Evolutionary conservation across 495 filamentous ascomycete species (phyloP).

Genomic region (Collariella sp.): DNA sequence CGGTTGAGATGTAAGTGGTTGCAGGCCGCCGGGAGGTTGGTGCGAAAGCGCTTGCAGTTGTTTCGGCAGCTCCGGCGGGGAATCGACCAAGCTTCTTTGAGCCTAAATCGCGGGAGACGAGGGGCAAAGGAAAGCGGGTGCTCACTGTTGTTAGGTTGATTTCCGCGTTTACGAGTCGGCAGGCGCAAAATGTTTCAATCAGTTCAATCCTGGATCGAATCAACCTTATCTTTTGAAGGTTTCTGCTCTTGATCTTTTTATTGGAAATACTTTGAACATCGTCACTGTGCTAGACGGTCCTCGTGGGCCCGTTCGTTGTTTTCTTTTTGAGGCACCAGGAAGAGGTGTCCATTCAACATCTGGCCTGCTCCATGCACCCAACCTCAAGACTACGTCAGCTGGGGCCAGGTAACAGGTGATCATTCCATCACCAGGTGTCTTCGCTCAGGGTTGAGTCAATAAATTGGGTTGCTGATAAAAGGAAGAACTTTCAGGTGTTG

Average conservation of each 20-base stretch:
- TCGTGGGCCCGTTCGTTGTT: too few relatives aligned
- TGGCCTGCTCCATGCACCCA: too few relatives aligned
- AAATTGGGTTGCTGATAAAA: too few relatives aligned
- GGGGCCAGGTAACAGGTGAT: neutral
- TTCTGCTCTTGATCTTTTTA: neutral
- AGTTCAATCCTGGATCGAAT: conserved; percentile 25
- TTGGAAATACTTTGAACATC: too few relatives aligned
- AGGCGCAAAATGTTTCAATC: neutral
- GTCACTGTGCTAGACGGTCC: too few relatives aligned
- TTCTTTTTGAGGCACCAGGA: too few relatives aligned
- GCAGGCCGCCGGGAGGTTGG: neutral
- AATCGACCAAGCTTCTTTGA: neutral
- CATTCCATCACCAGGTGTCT: neutral
- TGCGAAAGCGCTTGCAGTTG: neutral
- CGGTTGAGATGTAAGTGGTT: neutral
- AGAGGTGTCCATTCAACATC: too few relatives aligned
- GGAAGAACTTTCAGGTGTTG: too few relatives aligned
- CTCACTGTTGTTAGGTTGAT: neutral
- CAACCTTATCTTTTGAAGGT: conserved; percentile 3
- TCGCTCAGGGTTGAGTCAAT: too few relatives aligned
- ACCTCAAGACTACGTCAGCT: too few relatives aligned
- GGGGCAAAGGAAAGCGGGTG: neutral
- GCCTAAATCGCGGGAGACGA: neutral
- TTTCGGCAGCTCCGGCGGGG: conserved; percentile 4
- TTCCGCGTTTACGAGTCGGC: too few relatives aligned